These are phyloP conservation scores for Pythium sukuiense DNA, from an alignment of 352 stramenopile species.

Conservation along the genomic window DNA sequence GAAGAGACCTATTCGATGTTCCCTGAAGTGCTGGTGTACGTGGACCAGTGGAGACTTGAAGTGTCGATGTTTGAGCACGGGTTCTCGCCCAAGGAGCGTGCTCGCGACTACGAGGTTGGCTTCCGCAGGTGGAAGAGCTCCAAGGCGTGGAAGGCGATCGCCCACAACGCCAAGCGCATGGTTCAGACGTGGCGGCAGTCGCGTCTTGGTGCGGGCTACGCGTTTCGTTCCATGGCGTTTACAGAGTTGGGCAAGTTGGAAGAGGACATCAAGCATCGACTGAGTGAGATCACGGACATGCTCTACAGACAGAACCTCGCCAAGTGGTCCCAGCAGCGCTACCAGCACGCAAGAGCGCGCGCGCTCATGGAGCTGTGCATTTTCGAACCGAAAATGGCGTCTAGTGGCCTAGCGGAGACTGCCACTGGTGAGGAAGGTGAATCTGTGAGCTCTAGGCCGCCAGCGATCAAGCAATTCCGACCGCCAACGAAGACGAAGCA, in stretches of 20 bases:
- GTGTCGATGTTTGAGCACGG: constrained; percentile 23
- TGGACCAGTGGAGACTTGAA: constrained; percentile 40
- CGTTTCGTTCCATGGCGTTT: constrained; percentile 35
- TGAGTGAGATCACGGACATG: constrained; percentile 34
- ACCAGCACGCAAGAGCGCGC: constrained; percentile 14
- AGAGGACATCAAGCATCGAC: constrained; percentile 43
- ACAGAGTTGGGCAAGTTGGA: constrained; percentile 41
- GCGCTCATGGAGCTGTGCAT: constrained; percentile 24
- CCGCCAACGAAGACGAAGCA: neutral
- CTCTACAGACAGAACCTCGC: constrained; percentile 51
- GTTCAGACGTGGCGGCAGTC: constrained; percentile 31
- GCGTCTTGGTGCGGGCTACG: constrained; percentile 17
- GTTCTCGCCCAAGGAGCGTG: constrained; percentile 29
- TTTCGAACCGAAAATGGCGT: neutral
- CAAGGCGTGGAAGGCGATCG: constrained; percentile 34
- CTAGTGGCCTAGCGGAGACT: neutral
- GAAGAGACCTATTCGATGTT: constrained; percentile 44
- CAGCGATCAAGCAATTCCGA: neutral
- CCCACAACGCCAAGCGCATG: constrained; percentile 24
- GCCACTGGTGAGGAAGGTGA: neutral
- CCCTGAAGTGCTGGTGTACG: constrained; percentile 44
- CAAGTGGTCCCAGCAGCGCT: constrained; percentile 40
- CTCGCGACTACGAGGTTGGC: constrained; percentile 22
- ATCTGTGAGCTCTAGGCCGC: neutral
- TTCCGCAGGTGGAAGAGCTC: constrained; percentile 21